Conservation (phyloP, 1,139 yeast species). For the Suzukiozyma palmioleophila region DNA sequence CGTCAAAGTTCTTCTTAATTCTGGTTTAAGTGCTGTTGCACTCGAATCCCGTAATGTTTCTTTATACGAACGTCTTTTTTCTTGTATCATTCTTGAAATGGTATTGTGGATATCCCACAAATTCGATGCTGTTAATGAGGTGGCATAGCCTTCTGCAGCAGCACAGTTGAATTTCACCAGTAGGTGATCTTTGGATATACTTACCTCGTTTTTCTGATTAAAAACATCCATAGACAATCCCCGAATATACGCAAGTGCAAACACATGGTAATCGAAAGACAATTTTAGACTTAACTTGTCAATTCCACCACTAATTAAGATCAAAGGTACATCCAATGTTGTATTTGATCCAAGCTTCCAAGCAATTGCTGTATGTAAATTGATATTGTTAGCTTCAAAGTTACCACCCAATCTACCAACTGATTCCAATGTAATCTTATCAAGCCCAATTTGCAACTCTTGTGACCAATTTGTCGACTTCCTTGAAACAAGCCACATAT, state of each 20-base stretch:
- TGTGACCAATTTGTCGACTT: constrained; percentile 74
- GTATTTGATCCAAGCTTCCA: constrained; percentile 54
- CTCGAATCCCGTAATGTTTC: constrained; percentile 63
- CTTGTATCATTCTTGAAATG: constrained; percentile 66
- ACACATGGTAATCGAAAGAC: constrained; percentile 81
- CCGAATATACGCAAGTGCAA: constrained; percentile 56
- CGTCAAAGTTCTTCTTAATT: constrained; percentile 14
- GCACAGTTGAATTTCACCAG: constrained; percentile 54
- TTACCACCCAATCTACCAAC: constrained; percentile 79
- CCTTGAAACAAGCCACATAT: constrained; percentile 66
- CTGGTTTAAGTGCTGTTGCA: constrained; percentile 6
- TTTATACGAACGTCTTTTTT: constrained; percentile 64
- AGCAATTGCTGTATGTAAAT: constrained; percentile 61
- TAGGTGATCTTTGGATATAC: constrained; percentile 54
- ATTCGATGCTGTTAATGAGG: constrained; percentile 83
- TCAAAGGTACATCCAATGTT: constrained; percentile 58
- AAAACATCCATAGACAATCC: constrained; percentile 54
- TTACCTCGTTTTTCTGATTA: constrained; percentile 56
- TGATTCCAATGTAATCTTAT: constrained; percentile 48
- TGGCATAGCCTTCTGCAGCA: constrained; percentile 58
- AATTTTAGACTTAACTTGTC: constrained; percentile 53
- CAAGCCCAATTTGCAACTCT: constrained; percentile 58
- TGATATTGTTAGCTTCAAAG: constrained; percentile 45
- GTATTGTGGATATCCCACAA: constrained; percentile 74
- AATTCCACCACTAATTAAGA: constrained; percentile 58